phyloP scores from a whole-genome alignment of 805 yeast genomes.

The Barnettozyma populi region DNA sequence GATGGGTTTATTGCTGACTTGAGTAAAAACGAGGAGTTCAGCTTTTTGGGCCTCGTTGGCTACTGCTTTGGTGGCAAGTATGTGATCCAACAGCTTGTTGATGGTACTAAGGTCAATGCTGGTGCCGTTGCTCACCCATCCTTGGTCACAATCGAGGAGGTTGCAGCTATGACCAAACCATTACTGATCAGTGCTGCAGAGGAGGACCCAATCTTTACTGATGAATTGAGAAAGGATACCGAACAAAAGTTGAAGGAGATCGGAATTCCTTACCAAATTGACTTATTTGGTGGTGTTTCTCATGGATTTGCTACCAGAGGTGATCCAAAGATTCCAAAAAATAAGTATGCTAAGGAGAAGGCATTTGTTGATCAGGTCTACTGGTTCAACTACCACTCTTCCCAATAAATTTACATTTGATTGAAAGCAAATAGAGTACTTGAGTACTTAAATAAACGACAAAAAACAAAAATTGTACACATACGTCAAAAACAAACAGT shows the following conservation, averaged over 20 bases:
- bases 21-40: slow-evolving; percentile 38
- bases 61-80: slow-evolving; percentile 84
- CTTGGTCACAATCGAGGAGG: slow-evolving; percentile 58
- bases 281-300: slow-evolving; percentile 52
- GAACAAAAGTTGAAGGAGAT: slow-evolving; percentile 52
- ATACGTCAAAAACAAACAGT: not conserved
- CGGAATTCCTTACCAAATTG: slow-evolving; percentile 52
- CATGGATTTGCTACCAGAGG: slow-evolving; percentile 87
- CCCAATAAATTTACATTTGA: not conserved
- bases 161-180: slow-evolving; percentile 47
- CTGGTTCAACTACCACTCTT: slow-evolving; percentile 17
- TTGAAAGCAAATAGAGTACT: slow-evolving; percentile 4
- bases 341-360: slow-evolving; percentile 64
- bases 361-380: slow-evolving; percentile 38
- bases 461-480: not conserved
- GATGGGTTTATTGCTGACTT: slow-evolving; percentile 41
- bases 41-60: slow-evolving; percentile 57
- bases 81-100: slow-evolving; percentile 45
- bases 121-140: slow-evolving; percentile 87
- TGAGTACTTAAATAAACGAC: slow-evolving; percentile 1
- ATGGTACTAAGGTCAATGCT: slow-evolving; percentile 38
- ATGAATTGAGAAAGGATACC: slow-evolving; percentile 56
- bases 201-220: slow-evolving; percentile 55
- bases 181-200: slow-evolving; percentile 72
- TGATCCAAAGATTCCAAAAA: slow-evolving; percentile 48